Evolutionary conservation across 306 rosid genomes (phyloP).

Genomic region (Abrus precatorius): DNA sequence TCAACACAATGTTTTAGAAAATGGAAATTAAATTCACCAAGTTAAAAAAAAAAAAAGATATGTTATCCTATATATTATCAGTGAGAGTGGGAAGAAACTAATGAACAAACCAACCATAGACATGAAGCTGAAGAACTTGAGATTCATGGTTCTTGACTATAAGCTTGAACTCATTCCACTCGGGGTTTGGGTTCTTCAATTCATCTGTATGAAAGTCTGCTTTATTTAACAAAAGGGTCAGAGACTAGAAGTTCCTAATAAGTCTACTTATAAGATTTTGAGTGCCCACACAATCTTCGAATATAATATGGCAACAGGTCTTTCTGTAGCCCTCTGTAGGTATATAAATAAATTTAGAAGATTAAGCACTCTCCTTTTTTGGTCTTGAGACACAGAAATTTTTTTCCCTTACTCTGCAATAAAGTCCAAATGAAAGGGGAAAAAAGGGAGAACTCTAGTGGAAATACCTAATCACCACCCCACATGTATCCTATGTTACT

Average conservation of each 20-base stretch:
- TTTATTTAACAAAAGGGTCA: background rate
- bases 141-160: slow-evolving; percentile 43
- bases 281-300: slow-evolving; percentile 46
- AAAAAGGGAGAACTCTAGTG: background rate
- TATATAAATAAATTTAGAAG: background rate
- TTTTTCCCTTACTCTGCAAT: background rate
- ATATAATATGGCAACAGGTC: slow-evolving; percentile 52
- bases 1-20: too few relatives aligned
- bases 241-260: slow-evolving; percentile 40
- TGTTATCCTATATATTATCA: too few relatives aligned
- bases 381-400: background rate
- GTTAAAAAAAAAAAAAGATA: too few relatives aligned
- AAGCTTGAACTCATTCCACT: slow-evolving; percentile 53
- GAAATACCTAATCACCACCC: background rate
- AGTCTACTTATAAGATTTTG: slow-evolving; percentile 48
- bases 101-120: slow-evolving; percentile 42
- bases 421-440: background rate
- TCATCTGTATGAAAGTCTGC: slow-evolving; percentile 34
- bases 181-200: slow-evolving; percentile 53
- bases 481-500: background rate
- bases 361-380: background rate
- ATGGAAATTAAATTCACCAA: too few relatives aligned
- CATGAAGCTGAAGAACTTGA: slow-evolving; percentile 49
- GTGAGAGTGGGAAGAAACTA: background rate
- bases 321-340: slow-evolving; percentile 25